These are phyloP conservation scores for Aphanomyces cochlioides DNA, from an alignment of 352 stramenopile species.

Conservation along the genomic window DNA sequence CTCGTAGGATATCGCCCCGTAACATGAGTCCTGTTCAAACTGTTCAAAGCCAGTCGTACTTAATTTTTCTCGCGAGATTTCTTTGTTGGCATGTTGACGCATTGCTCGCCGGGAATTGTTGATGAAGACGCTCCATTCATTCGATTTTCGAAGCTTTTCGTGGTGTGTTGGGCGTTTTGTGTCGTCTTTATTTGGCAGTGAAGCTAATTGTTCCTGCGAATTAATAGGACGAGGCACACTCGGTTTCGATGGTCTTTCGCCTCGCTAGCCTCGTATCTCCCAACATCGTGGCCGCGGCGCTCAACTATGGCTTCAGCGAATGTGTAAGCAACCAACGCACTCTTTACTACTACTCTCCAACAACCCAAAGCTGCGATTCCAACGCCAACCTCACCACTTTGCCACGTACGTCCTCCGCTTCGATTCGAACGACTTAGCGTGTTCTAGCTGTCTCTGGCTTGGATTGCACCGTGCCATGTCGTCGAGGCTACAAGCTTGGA, in stretches of 20 bases:
- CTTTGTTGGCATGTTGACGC: no score
- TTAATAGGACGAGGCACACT: background rate
- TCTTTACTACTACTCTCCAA: slow-evolving; percentile 70
- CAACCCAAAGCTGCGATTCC: slow-evolving; percentile 44
- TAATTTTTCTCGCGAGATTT: background rate
- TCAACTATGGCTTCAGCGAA: slow-evolving; percentile 72
- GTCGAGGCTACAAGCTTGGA: slow-evolving; percentile 64
- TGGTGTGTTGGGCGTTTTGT: background rate
- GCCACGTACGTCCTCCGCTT: slow-evolving; percentile 47
- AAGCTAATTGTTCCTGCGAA: background rate
- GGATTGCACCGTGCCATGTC: slow-evolving; percentile 67
- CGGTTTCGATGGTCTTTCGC: background rate
- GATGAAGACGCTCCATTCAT: background rate
- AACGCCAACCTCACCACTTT: slow-evolving; percentile 33
- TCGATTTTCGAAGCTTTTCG: slow-evolving; percentile 15
- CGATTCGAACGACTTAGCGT: background rate
- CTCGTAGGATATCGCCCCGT: background rate
- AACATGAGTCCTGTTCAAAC: background rate
- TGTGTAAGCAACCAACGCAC: slow-evolving; percentile 71
- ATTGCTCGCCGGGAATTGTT: no score
- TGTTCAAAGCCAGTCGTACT: background rate
- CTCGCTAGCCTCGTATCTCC: no score
- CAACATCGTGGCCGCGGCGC: slow-evolving; percentile 13
- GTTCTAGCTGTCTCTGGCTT: slow-evolving; percentile 57
- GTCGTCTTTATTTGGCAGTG: no score